Base-by-base conservation (phyloP, 192 early-diverging fungal species). In the Funneliformis geosporum region DNA sequence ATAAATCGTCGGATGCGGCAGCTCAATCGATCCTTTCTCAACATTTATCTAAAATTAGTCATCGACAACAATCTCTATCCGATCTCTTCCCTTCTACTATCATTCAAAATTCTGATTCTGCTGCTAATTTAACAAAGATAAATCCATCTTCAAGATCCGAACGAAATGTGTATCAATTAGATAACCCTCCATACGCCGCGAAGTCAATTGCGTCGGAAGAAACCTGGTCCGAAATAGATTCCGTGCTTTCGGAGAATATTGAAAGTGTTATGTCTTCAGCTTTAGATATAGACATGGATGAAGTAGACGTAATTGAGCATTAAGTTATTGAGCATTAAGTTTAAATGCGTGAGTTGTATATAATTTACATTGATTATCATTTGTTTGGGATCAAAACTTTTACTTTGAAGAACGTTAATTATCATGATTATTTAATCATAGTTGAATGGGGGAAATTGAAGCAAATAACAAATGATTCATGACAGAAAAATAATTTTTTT, bases 281-380 rank as follows among this genome's bases (percentile, higher is more conserved):
- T n/a, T 47, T 60, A 28, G 73, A 74, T 59, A 60, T 74, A 27
- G 73, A 74, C 16, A 60, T 50, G 73, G 46, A 74, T 43, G 38
- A 69, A 43, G 62, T 65, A 14, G 62, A 65, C 27, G 62, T 65
- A 8, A 69, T 69, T 43, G 67, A 69, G 42, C 67, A 69, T 69
- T 69, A 42, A n/a, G n/a, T n/a, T n/a, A 69, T 69, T 43, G 67
- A 69, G 42, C 67, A 69, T 69, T 69, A 42, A 69, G 14, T 55
- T 7, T 16, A 18, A 3, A 18, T 0, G 14, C 16, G 50, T 16
- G 5, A 10, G 9, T 9, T 44, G 9, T 44, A 44, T 44, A 44
- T 44, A 44, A 44, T 44, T 44, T 2, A 33, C 33, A 33, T 33
- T 33, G 33, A 33, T 0, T 33, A 2, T 33, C 1, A 33, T 33